Evolutionary conservation across 306 rosid genomes (phyloP).

Genomic region (Potentilla sterilis): DNA sequence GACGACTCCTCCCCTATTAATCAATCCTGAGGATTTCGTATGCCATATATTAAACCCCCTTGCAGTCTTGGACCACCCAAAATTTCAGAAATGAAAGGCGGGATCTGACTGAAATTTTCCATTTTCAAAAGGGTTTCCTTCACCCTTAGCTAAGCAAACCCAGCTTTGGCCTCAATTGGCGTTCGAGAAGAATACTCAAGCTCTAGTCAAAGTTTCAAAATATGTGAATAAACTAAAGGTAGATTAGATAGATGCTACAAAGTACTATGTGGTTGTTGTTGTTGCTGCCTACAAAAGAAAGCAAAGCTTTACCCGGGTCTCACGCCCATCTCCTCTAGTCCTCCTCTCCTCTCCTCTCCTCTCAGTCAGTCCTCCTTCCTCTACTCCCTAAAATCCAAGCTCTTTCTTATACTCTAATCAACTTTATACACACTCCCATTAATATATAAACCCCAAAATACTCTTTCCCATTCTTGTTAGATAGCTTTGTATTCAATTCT

Average conservation of each 20-base stretch:
- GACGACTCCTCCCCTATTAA: not conserved
- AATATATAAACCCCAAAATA: constrained; percentile 9
- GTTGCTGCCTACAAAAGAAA: constrained; percentile 14
- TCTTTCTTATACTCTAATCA: not conserved
- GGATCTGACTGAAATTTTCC: constrained; percentile 9
- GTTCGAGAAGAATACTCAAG: constrained; percentile 11
- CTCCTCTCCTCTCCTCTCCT: not conserved
- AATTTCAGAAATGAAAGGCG: constrained; percentile 18
- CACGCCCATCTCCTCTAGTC: constrained; percentile 5
- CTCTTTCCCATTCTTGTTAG: not conserved
- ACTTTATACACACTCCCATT: not conserved
- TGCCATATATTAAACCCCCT: not conserved
- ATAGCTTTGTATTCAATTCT: constrained; percentile 9
- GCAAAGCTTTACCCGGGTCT: constrained; percentile 38
- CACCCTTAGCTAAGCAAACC: not conserved
- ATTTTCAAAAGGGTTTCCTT: not conserved
- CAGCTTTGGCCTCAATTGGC: constrained; percentile 25
- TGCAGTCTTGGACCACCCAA: not conserved
- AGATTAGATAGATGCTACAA: not conserved
- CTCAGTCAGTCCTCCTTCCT: not conserved
- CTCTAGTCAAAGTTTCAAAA: constrained; percentile 33
- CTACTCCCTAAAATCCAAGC: constrained; percentile 20
- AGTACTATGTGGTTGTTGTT: not conserved
- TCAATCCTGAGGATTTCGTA: not conserved
- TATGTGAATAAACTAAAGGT: constrained; percentile 17